Base-by-base conservation (phyloP, 208 protist genomes). In the Acanthamoeba sp. region DNA sequence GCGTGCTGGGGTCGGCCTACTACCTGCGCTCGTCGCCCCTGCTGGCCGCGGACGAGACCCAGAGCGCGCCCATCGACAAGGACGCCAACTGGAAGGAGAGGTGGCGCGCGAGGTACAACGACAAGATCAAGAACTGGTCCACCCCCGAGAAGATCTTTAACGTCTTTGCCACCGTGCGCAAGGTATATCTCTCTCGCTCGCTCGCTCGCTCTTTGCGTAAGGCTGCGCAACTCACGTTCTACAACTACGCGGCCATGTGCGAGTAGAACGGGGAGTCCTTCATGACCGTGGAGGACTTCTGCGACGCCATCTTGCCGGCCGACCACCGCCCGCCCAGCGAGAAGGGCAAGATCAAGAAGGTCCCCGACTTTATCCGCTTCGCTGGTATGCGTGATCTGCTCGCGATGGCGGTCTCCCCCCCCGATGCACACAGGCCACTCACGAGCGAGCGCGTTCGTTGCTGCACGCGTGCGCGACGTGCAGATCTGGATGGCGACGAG, bases 261-360 rank as follows among this genome's bases (percentile, higher is more conserved):
- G 66, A 38, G 66, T 27, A 32, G 42, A 22, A 85, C 55, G 76
- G 76, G 45, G 76, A 85, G 76, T 55, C 12, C 42, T 85, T 59
- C 76, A 85, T 85, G 76, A 85, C 76, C 4, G 42, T 85, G 38
- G 76, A 85, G 45, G 76, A 85, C 32, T 85, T 85, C n/a, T 85
- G 76, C n/a, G 45, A 85, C 22, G 76, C 76, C 42, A 85, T 85
- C 76, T 38, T 85, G 18, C 76, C 76, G 22, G 38, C 38, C 32
- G 76, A 85, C 76, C 45, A 85, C 76, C 18, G 76, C 9, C 76
- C 76, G 22, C 76, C 42, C 36, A 57, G 42, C 38, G 76, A 85
- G 32, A 48, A 85, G 42, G 45, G 42, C 45, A 48, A 48, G 20
- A 85, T 85, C 73, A 45, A 29, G 38, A n/a, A 48, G 38, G 36